A percentile compares a stretch with the other conserved stretches of the same genome.
Conservation (phyloP, 257 asterid genomes). For the Capsicum baccatum region DNA sequence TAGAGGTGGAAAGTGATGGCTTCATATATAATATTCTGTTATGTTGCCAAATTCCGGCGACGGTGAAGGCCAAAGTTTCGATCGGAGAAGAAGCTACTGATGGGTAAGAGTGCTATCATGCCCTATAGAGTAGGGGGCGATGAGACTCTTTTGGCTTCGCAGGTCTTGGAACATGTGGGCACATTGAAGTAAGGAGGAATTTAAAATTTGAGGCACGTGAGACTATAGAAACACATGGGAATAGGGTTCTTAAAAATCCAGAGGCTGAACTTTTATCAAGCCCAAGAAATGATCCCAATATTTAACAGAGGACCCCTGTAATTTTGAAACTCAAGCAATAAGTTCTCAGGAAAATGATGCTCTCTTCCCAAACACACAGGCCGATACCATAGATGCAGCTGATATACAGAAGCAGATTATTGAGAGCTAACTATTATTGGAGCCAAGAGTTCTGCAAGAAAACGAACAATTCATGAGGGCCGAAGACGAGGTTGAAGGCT, state of each 20-base stretch:
- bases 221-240: neutral
- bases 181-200: neutral
- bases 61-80: neutral
- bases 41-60: neutral
- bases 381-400: neutral
- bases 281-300: neutral
- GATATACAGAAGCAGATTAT: neutral
- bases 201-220: neutral
- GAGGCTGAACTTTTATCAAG: neutral
- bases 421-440: neutral
- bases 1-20: slow-evolving; percentile 8
- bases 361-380: neutral
- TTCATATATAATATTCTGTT: neutral
- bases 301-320: neutral
- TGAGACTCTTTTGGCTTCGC: neutral
- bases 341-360: neutral
- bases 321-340: neutral
- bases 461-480: neutral
- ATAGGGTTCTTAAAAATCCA: neutral
- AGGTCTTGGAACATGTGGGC: neutral
- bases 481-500: neutral
- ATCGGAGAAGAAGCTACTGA: neutral
- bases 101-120: too few relatives aligned
- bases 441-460: slow-evolving; percentile 1
- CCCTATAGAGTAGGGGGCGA: neutral